Percentiles rank a stretch among this genome's conserved stretches.
phyloP scores from a whole-genome alignment of 805 yeast genomes.

The Metschnikowia sp. region DNA sequence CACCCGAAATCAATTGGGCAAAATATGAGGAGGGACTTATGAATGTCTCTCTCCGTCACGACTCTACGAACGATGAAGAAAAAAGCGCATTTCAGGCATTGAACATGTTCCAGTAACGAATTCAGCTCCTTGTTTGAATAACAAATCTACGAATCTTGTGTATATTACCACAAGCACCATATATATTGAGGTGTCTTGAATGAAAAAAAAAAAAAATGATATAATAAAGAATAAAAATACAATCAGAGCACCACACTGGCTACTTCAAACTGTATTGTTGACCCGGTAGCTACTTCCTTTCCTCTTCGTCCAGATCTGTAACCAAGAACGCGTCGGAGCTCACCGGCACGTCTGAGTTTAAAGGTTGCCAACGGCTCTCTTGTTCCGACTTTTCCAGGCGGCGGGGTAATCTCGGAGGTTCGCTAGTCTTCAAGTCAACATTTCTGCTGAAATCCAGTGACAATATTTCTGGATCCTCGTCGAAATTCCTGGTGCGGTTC shows the following conservation, averaged over 20 bases:
- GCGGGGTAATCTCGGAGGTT: constrained; percentile 25
- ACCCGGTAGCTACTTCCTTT: constrained; percentile 10
- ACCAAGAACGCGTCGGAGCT: constrained; percentile 43
- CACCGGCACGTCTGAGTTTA: constrained; percentile 37
- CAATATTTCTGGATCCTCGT: constrained; percentile 55
- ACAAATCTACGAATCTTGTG: constrained; percentile 10
- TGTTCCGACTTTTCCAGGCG: constrained; percentile 11
- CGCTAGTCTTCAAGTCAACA: constrained; percentile 36
- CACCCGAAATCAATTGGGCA: constrained; percentile 38
- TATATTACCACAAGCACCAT: constrained; percentile 4
- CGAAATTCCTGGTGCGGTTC: constrained; percentile 32
- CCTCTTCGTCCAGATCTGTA: constrained; percentile 44
- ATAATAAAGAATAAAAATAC: background rate
- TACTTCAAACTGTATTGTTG: background rate
- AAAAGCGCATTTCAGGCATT: constrained; percentile 13
- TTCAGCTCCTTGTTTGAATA: constrained; percentile 7
- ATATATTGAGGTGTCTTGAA: background rate
- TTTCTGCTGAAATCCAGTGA: constrained; percentile 46
- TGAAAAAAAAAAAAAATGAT: background rate
- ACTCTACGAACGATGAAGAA: constrained; percentile 17
- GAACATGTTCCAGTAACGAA: constrained; percentile 9
- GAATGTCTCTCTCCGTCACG: constrained; percentile 19
- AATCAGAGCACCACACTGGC: background rate
- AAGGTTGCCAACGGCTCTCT: constrained; percentile 36
- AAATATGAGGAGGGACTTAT: constrained; percentile 31